phyloP scores from a whole-genome alignment of 176 grass and related monocot genomes.

The Lolium perenne region DNA sequence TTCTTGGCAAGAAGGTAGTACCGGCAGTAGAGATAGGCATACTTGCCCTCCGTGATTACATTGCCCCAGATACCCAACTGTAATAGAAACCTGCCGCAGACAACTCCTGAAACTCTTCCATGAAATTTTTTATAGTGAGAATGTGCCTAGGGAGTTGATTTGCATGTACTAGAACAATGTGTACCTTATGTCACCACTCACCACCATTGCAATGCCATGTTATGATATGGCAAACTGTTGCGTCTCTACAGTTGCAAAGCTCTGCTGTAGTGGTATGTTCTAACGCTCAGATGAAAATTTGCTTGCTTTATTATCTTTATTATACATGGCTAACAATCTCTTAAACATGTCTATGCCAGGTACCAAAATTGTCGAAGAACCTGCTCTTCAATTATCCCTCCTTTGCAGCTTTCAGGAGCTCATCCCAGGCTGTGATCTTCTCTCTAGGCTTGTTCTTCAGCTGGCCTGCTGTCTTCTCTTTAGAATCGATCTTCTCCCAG shows the following conservation, averaged over 20 bases:
- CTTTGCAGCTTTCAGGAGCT: constrained; percentile 54
- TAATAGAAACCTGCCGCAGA: not conserved
- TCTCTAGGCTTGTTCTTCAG: constrained; percentile 73
- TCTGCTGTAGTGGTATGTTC: not conserved
- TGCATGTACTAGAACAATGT: not conserved
- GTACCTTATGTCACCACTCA: not conserved
- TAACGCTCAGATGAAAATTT: not conserved
- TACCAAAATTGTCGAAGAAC: not conserved
- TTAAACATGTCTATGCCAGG: not conserved
- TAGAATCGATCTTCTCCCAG: constrained; percentile 78
- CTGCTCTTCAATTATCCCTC: not conserved
- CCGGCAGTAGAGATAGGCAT: too few relatives aligned
- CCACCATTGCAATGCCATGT: not conserved
- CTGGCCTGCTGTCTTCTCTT: constrained; percentile 62
- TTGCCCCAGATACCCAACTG: too few relatives aligned
- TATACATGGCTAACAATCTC: not conserved
- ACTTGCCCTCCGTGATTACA: too few relatives aligned
- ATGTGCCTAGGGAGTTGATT: not conserved
- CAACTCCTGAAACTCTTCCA: not conserved
- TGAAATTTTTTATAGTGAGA: not conserved
- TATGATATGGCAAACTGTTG: not conserved
- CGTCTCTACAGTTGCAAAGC: not conserved
- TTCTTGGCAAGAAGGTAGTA: too few relatives aligned
- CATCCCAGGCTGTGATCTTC: constrained; percentile 73
- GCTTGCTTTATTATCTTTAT: not conserved